Evolutionary conservation across 495 filamentous ascomycete genomes (phyloP).

Genomic region (Schizothecium vesticola): DNA sequence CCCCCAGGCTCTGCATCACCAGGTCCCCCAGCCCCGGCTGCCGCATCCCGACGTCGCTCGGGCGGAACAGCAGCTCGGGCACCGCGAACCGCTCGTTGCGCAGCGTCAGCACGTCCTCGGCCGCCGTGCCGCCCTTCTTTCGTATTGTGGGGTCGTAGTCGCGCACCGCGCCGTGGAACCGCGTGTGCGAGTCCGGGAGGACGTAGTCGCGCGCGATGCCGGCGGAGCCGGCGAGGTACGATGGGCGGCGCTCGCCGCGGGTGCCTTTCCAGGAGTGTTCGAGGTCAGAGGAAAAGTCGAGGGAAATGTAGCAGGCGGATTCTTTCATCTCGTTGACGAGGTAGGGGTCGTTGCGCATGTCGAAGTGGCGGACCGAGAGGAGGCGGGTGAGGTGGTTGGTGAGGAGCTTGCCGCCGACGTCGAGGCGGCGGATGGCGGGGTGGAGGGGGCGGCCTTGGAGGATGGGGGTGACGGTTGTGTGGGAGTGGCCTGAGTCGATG

Average conservation of each 20-base stretch:
- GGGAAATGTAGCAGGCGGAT: constrained; percentile 74
- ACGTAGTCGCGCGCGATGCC: constrained; percentile 90
- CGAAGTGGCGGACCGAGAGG: constrained; percentile 83
- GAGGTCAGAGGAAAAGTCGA: constrained; percentile 72
- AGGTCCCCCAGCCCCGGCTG: constrained; percentile 77
- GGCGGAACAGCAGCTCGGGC: constrained; percentile 84
- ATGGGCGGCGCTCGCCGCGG: constrained; percentile 43
- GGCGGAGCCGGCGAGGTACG: constrained; percentile 42
- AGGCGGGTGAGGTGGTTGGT: constrained; percentile 93
- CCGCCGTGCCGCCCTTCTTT: constrained; percentile 51
- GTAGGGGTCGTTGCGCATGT: constrained; percentile 88
- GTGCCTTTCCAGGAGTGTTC: constrained; percentile 82
- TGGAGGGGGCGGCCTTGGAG: constrained; percentile 77
- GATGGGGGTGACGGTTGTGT: constrained; percentile 87
- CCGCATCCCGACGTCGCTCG: constrained; percentile 78
- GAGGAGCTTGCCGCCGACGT: constrained; percentile 86
- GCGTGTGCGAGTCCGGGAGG: constrained; percentile 80
- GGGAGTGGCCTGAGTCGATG: constrained; percentile 88
- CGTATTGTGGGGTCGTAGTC: constrained; percentile 69
- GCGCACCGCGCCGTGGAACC: constrained; percentile 65
- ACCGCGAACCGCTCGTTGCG: constrained; percentile 89
- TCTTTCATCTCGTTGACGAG: constrained; percentile 97
- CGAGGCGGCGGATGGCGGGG: constrained; percentile 74
- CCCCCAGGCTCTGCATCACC: constrained; percentile 74
- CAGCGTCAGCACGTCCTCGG: constrained; percentile 80